Percentiles rank a stretch among this genome's conserved stretches.
These are phyloP conservation scores for Scutellaria barbata DNA, from an alignment of 257 asterid genomes.

Conservation along the genomic window DNA sequence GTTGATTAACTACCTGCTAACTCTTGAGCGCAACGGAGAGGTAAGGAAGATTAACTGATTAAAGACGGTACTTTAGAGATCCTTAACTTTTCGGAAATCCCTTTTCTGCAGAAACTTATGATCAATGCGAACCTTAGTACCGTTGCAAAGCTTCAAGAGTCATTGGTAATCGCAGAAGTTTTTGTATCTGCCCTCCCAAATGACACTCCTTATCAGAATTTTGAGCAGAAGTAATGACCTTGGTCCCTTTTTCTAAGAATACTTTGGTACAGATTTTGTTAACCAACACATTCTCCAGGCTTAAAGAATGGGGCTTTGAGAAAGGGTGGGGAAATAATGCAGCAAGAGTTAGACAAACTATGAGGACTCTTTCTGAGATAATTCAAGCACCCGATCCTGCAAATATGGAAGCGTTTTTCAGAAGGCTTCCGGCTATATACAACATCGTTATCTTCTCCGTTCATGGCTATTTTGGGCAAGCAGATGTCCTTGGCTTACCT, in stretches of 20 bases:
- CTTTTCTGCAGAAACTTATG: slow-evolving; percentile 67
- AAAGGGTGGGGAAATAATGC: slow-evolving; percentile 85
- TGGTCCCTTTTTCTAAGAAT: background rate
- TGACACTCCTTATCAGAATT: slow-evolving; percentile 59
- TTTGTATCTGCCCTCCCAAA: slow-evolving; percentile 58
- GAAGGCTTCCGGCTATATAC: slow-evolving; percentile 66
- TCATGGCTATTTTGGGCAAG: slow-evolving; percentile 92
- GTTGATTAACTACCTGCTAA: slow-evolving; percentile 61
- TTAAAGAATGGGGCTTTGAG: slow-evolving; percentile 77
- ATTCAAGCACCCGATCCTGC: slow-evolving; percentile 81
- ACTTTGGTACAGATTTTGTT: slow-evolving; percentile 1
- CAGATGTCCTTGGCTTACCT: slow-evolving; percentile 85
- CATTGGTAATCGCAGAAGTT: slow-evolving; percentile 59
- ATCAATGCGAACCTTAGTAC: slow-evolving; percentile 65
- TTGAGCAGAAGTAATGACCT: slow-evolving; percentile 59
- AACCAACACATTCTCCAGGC: slow-evolving; percentile 44
- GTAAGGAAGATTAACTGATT: slow-evolving; percentile 37
- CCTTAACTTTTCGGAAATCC: background rate
- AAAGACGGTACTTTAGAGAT: background rate
- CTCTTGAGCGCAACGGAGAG: slow-evolving; percentile 75
- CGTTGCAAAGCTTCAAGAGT: slow-evolving; percentile 60
- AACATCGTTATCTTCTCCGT: slow-evolving; percentile 74
- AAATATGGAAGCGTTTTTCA: slow-evolving; percentile 58
- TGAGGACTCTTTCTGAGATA: slow-evolving; percentile 70
- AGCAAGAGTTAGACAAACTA: slow-evolving; percentile 64